These are phyloP conservation scores for Waltergamsia citrina DNA, from an alignment of 2,329 filamentous ascomycete species.

Conservation along the genomic window DNA sequence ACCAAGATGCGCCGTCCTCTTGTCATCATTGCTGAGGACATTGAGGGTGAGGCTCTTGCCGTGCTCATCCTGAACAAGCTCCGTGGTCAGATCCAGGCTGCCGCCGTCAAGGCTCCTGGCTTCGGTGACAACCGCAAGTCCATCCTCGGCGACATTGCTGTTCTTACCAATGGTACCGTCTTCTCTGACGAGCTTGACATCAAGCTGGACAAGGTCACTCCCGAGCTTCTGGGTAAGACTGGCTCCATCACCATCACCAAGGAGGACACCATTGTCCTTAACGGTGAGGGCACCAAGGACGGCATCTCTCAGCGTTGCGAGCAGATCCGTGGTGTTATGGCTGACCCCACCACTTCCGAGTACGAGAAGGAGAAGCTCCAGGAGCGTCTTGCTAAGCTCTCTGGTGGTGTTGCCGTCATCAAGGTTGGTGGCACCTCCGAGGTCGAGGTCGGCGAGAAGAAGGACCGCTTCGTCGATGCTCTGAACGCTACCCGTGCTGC, in stretches of 20 bases:
- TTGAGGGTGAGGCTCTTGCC: conserved; percentile 94
- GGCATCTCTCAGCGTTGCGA: conserved; percentile 89
- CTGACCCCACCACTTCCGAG: conserved; percentile 86
- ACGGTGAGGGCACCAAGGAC: conserved; percentile 94
- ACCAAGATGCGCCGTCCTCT: conserved; percentile 92
- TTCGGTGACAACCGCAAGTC: conserved; percentile 99
- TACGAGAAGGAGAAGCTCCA: conserved; percentile 99
- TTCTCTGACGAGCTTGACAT: conserved; percentile 98
- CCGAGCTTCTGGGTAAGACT: conserved; percentile 92
- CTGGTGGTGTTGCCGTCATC: conserved; percentile 97
- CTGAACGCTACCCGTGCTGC: conserved; percentile 96
- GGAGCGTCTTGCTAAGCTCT: conserved; percentile 98
- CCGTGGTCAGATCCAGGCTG: conserved; percentile 96
- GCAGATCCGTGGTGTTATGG: conserved; percentile 96
- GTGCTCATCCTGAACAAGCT: conserved; percentile 99
- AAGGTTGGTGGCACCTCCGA: conserved; percentile 97
- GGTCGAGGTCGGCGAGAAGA: conserved; percentile 99
- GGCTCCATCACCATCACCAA: conserved; percentile 99
- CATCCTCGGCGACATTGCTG: conserved; percentile 91
- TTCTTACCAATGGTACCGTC: conserved; percentile 93
- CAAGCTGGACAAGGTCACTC: conserved; percentile 96
- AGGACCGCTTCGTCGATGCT: conserved; percentile 98
- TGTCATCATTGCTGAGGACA: conserved; percentile 98
- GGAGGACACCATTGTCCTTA: conserved; percentile 98
- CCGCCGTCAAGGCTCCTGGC: conserved; percentile 95